phyloP scores from a whole-genome alignment of 495 filamentous ascomycete genomes.

The Penicillium ochrochloron region DNA sequence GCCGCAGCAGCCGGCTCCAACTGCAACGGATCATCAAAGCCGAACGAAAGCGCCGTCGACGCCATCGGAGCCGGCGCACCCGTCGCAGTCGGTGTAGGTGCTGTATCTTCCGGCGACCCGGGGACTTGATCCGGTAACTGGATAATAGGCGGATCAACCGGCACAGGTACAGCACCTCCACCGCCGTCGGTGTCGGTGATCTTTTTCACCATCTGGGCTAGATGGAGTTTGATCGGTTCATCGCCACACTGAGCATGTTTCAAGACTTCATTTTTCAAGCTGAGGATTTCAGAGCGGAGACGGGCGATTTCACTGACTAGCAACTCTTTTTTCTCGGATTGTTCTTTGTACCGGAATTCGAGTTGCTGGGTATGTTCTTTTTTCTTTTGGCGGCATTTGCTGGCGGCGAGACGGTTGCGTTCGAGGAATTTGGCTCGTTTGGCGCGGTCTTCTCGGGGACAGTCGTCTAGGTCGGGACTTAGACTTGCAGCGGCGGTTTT shows the following conservation, averaged over 20 bases:
- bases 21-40: constrained; percentile 44
- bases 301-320: constrained; percentile 62
- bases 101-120: constrained; percentile 18
- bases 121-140: constrained; percentile 15
- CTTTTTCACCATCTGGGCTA: constrained; percentile 50
- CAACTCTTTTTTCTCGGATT: constrained; percentile 65
- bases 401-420: constrained; percentile 81
- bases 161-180: not conserved
- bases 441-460: constrained; percentile 31
- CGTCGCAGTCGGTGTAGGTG: constrained; percentile 12
- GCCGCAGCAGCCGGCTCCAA: constrained; percentile 27
- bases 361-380: constrained; percentile 71
- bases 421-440: constrained; percentile 66
- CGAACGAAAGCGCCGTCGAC: constrained; percentile 35
- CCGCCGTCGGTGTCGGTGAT: constrained; percentile 36
- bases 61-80: constrained; percentile 14
- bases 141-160: constrained; percentile 5
- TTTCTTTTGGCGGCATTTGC: constrained; percentile 87
- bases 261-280: constrained; percentile 62
- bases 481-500: constrained; percentile 28
- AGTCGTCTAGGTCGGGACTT: constrained; percentile 33
- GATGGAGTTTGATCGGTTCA: constrained; percentile 54
- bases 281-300: constrained; percentile 49
- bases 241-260: constrained; percentile 64
- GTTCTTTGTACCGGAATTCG: constrained; percentile 48